Evolutionary conservation across 2,329 filamentous ascomycete genomes (phyloP).

Genomic region (Ceratocystis cubensis): DNA sequence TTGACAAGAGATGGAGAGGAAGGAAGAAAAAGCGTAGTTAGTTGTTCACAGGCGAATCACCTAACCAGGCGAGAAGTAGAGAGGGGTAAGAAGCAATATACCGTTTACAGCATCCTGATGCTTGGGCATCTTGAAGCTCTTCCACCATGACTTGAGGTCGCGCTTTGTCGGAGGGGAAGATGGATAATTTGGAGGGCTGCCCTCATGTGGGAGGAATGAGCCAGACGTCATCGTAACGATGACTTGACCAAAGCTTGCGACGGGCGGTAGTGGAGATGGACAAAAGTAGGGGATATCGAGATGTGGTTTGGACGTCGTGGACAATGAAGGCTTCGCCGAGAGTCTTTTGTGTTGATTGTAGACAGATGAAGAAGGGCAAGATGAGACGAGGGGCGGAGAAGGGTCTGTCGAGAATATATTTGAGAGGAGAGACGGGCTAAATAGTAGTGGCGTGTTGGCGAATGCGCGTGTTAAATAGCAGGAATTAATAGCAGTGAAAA

Average conservation of each 20-base stretch:
- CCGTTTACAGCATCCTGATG: constrained; percentile 38
- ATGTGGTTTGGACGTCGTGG: not conserved
- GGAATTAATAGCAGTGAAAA: not conserved
- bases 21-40: not conserved
- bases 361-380: no score
- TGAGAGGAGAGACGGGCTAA: no score
- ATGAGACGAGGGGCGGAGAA: no score
- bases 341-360: not conserved
- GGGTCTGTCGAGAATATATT: no score
- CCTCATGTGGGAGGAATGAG: constrained; percentile 28
- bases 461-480: not conserved
- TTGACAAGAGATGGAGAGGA: not conserved
- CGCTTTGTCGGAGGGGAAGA: constrained; percentile 69
- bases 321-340: not conserved
- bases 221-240: constrained; percentile 29
- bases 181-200: constrained; percentile 32
- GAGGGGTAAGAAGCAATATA: constrained; percentile 32
- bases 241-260: not conserved
- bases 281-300: not conserved
- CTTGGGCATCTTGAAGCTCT: constrained; percentile 64
- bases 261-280: not conserved
- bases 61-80: not conserved
- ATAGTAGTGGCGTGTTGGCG: no score
- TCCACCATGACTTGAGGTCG: constrained; percentile 95
- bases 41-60: not conserved